Percentiles rank a stretch among this genome's conserved stretches.
These are phyloP conservation scores for Gautieria morchelliformis DNA, from an alignment of 768 basidiomycete species.

Conservation along the genomic window DNA sequence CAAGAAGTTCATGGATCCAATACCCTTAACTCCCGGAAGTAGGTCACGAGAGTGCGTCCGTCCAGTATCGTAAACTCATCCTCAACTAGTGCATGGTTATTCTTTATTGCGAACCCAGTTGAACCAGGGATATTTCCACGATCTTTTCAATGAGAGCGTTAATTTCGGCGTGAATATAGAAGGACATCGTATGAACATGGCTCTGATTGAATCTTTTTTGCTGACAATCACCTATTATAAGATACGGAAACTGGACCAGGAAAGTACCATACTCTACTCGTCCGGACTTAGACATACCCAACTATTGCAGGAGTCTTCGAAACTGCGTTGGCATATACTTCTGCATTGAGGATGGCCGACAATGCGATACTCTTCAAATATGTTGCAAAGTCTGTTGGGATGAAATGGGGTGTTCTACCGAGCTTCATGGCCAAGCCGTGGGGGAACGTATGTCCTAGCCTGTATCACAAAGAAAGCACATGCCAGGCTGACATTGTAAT, in stretches of 20 bases:
- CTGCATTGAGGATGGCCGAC: conserved; percentile 75
- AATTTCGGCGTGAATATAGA: conserved; percentile 77
- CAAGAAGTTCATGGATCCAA: conserved; percentile 68
- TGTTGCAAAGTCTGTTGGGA: conserved; percentile 83
- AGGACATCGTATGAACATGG: conserved; percentile 58
- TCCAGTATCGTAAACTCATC: background rate
- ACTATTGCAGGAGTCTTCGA: conserved; percentile 46
- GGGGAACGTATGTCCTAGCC: conserved; percentile 56
- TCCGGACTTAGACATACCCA: background rate
- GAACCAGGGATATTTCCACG: conserved; percentile 83
- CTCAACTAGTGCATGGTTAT: conserved; percentile 83
- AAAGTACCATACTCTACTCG: background rate
- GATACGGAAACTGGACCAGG: conserved; percentile 93
- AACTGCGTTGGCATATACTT: conserved; percentile 80
- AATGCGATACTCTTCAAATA: conserved; percentile 92
- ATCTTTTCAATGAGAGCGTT: conserved; percentile 66
- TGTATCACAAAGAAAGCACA: background rate
- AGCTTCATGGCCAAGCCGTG: conserved; percentile 99
- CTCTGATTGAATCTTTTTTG: background rate
- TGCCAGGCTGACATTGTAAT: background rate
- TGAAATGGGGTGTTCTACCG: conserved; percentile 80
- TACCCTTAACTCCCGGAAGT: conserved; percentile 91
- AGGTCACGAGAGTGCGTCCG: conserved; percentile 23
- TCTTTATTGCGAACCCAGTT: conserved; percentile 85
- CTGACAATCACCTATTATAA: conserved; percentile 17